Conservation (phyloP, 1,284 basidiomycete species). For the Termitomyces sp. region DNA sequence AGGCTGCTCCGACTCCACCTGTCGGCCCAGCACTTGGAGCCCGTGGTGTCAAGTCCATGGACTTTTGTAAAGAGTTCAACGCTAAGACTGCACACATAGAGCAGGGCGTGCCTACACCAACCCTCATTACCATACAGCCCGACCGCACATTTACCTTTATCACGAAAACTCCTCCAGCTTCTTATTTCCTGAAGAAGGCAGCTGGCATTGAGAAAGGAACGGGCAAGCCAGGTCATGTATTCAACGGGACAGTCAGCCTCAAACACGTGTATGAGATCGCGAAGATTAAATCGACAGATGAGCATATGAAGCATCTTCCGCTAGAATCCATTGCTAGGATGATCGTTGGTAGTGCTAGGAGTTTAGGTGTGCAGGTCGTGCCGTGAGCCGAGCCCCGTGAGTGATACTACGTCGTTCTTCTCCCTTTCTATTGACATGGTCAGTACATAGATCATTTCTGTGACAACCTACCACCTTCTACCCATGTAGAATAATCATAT, state of each 20-base stretch:
- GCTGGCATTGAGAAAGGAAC: slow-evolving; percentile 89
- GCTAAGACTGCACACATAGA: slow-evolving; percentile 86
- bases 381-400: slow-evolving; percentile 46
- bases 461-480: slow-evolving; percentile 9
- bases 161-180: slow-evolving; percentile 85
- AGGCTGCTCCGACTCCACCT: slow-evolving; percentile 93
- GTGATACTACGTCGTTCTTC: slow-evolving; percentile 9
- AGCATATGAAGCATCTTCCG: slow-evolving; percentile 78
- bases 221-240: slow-evolving; percentile 72
- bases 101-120: slow-evolving; percentile 85
- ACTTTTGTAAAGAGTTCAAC: slow-evolving; percentile 98
- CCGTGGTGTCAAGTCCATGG: slow-evolving; percentile 98
- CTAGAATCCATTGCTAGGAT: slow-evolving; percentile 86
- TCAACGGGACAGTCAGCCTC: slow-evolving; percentile 79
- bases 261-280: slow-evolving; percentile 99
- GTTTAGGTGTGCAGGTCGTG: slow-evolving; percentile 83
- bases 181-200: slow-evolving; percentile 92
- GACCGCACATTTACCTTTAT: slow-evolving; percentile 94
- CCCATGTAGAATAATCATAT: slow-evolving; percentile 19
- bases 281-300: slow-evolving; percentile 92
- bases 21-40: slow-evolving; percentile 97
- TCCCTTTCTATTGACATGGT: slow-evolving; percentile 11
- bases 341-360: slow-evolving; percentile 80
- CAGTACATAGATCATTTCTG: slow-evolving; percentile 5
- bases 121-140: slow-evolving; percentile 87